phyloP scores from a whole-genome alignment of 495 filamentous ascomycete species.

The Daldinia caldariorum region DNA sequence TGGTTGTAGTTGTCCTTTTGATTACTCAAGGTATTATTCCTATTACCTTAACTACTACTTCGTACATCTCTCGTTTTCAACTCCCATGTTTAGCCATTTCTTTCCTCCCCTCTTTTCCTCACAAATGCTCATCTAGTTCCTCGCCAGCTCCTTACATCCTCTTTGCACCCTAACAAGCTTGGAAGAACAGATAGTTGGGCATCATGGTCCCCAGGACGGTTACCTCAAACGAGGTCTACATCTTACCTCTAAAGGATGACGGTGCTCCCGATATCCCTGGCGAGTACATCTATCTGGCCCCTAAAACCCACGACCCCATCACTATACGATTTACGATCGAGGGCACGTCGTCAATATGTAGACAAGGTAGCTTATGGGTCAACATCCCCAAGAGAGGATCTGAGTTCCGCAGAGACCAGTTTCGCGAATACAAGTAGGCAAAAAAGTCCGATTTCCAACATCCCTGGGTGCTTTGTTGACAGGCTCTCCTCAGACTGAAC shows the following conservation, averaged over 20 bases:
- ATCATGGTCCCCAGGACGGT: constrained; percentile 63
- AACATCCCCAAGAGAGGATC: constrained; percentile 84
- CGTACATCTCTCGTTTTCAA: too few relatives aligned
- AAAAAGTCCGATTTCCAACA: neutral
- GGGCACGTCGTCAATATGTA: constrained; percentile 94
- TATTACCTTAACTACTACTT: too few relatives aligned
- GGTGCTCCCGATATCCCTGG: constrained; percentile 90
- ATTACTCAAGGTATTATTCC: too few relatives aligned
- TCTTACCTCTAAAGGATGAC: constrained; percentile 88
- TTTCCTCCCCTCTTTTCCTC: neutral
- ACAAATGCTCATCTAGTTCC: neutral
- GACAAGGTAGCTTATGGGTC: constrained; percentile 92
- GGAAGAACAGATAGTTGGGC: neutral
- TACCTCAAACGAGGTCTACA: constrained; percentile 74
- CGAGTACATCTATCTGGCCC: constrained; percentile 89
- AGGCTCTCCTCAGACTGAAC: constrained; percentile 67
- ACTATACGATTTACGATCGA: constrained; percentile 91
- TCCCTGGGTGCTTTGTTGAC: constrained; percentile 30
- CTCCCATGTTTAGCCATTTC: neutral
- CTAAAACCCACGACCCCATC: constrained; percentile 75
- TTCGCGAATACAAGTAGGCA: constrained; percentile 85
- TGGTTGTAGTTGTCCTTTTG: too few relatives aligned
- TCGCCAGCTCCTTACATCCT: neutral
- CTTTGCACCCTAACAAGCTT: neutral
- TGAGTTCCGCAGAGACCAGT: constrained; percentile 77